A percentile compares a stretch with the other conserved stretches of the same genome.
phyloP scores from a whole-genome alignment of 305 asterid genomes.

The Fraxinus platypoda region DNA sequence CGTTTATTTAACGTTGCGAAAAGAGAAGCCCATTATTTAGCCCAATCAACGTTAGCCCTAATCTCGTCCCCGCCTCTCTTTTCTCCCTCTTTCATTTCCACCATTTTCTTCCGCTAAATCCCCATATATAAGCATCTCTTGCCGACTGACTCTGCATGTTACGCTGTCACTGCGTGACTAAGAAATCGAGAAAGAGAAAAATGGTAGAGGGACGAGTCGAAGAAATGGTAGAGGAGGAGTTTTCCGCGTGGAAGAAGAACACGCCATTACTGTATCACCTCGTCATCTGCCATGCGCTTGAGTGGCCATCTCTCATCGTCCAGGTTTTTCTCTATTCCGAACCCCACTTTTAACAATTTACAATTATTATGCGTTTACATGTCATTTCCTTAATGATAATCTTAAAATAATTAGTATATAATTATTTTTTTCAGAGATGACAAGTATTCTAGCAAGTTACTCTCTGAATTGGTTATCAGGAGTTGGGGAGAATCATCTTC shows the following conservation, averaged over 20 bases:
- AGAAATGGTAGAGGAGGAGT: constrained; percentile 73
- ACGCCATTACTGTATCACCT: constrained; percentile 80
- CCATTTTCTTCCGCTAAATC: background rate
- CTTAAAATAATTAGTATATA: background rate
- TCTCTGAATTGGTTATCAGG: constrained; percentile 45
- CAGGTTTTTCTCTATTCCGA: background rate
- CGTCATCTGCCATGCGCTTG: constrained; percentile 77
- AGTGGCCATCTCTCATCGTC: constrained; percentile 98
- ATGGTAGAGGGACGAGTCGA: constrained; percentile 36
- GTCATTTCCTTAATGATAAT: background rate
- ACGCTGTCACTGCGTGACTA: constrained; percentile 14
- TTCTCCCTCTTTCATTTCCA: too few relatives aligned
- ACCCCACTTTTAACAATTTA: background rate
- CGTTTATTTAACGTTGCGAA: too few relatives aligned
- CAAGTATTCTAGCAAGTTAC: constrained; percentile 53
- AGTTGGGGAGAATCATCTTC: constrained; percentile 31
- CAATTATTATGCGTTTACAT: too few relatives aligned
- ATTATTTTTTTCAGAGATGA: constrained; percentile 34
- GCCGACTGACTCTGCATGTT: background rate
- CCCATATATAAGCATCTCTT: constrained; percentile 14
- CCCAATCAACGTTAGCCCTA: too few relatives aligned
- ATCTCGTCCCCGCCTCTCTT: too few relatives aligned
- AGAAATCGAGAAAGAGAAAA: constrained; percentile 27
- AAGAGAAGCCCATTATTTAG: too few relatives aligned
- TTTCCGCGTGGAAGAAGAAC: constrained; percentile 90